phyloP scores from a whole-genome alignment of 768 basidiomycete genomes.

The Artomyces pyxidatus region DNA sequence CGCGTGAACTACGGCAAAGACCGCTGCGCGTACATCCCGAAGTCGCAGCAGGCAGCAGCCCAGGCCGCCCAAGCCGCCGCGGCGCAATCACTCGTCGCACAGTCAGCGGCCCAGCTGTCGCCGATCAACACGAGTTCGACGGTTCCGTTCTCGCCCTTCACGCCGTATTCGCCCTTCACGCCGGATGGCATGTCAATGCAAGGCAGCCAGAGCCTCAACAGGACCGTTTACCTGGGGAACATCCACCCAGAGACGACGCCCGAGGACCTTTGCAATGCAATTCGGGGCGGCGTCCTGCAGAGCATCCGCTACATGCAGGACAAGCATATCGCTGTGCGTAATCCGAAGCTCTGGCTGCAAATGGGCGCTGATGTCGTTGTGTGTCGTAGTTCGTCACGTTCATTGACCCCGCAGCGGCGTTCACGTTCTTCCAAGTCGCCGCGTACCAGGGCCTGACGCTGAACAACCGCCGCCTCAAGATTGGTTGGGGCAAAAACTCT shows the following conservation, averaged over 20 bases:
- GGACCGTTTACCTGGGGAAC: conserved; percentile 94
- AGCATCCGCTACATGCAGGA: conserved; percentile 94
- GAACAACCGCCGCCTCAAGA: conserved; percentile 90
- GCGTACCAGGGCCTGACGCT: conserved; percentile 83
- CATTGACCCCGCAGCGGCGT: conserved; percentile 87
- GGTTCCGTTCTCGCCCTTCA: conserved; percentile 32
- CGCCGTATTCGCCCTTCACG: conserved; percentile 46
- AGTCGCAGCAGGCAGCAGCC: conserved; percentile 85
- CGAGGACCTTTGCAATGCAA: conserved; percentile 93
- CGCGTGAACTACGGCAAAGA: conserved; percentile 99
- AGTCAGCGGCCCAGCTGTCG: conserved; percentile 33
- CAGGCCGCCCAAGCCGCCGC: conserved; percentile 85
- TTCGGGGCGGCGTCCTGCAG: conserved; percentile 94
- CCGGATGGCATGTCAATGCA: conserved; percentile 27
- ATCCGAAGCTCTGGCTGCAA: neutral
- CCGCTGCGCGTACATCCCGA: conserved; percentile 95
- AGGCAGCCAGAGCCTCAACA: conserved; percentile 59
- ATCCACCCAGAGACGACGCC: conserved; percentile 93
- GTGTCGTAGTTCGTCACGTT: conserved; percentile 82
- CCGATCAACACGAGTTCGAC: conserved; percentile 22
- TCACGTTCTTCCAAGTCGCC: conserved; percentile 91
- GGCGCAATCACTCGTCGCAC: conserved; percentile 59
- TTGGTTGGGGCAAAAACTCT: conserved; percentile 97
- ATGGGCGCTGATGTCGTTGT: conserved; percentile 6
- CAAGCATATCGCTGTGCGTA: conserved; percentile 88